Evolutionary conservation across 805 yeast species (phyloP).

Genomic region (Teunomyces aglyptinius): DNA sequence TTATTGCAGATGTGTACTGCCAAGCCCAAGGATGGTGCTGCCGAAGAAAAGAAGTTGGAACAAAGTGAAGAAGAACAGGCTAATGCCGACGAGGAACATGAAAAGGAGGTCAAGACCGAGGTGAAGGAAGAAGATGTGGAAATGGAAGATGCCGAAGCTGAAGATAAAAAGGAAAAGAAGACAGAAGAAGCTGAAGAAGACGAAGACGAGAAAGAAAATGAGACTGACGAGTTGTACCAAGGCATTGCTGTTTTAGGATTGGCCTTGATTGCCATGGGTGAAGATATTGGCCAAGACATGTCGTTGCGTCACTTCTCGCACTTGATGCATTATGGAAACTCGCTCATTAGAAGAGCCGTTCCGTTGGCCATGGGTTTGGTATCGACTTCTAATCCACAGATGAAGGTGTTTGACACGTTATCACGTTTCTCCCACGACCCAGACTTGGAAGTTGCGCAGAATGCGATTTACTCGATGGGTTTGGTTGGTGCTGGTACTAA

Average conservation of each 20-base stretch:
- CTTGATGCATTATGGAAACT: slow-evolving; percentile 95
- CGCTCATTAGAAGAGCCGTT: slow-evolving; percentile 86
- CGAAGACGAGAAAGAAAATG: slow-evolving; percentile 27
- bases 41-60: slow-evolving; percentile 59
- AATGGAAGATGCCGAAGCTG: slow-evolving; percentile 27
- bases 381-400: slow-evolving; percentile 90
- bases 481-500: slow-evolving; percentile 98
- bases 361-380: slow-evolving; percentile 98
- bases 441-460: slow-evolving; percentile 89
- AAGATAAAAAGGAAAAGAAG: slow-evolving; percentile 18
- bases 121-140: slow-evolving; percentile 27
- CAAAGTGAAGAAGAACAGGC: slow-evolving; percentile 39
- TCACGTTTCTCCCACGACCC: slow-evolving; percentile 96
- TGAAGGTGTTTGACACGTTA: slow-evolving; percentile 94
- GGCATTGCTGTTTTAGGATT: slow-evolving; percentile 94
- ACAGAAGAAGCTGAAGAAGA: slow-evolving; percentile 28
- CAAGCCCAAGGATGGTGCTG: slow-evolving; percentile 56
- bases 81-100: slow-evolving; percentile 15
- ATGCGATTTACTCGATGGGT: slow-evolving; percentile 96
- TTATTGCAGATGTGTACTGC: slow-evolving; percentile 84
- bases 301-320: slow-evolving; percentile 95
- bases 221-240: slow-evolving; percentile 59
- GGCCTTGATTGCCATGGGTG: slow-evolving; percentile 95
- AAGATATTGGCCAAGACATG: slow-evolving; percentile 97
- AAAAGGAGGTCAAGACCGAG: slow-evolving; percentile 4